Evolutionary conservation across 176 grass and related monocot species (phyloP), one percentile per base, ranked within the genome.

Genomic region (Carex pumila): DNA sequence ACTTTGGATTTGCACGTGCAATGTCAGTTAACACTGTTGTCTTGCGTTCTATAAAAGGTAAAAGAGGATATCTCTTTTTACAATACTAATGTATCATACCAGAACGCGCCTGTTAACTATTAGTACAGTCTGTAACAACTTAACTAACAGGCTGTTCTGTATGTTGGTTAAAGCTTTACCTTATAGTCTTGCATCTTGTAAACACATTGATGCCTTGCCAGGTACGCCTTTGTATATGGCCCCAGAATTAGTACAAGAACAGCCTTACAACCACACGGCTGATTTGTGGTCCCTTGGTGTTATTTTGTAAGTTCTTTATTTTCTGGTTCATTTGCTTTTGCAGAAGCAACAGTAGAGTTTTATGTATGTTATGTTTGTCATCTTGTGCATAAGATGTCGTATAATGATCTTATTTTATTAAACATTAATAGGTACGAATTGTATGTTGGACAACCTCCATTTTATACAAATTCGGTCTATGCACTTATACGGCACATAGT

Each of bases 401-500:
- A 45, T 75, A 15, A 75, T 15, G 11, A 54, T 54, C 3, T 53
- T 14, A 30, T 75, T 53, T 54, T 13, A 50, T 54, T 25, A 57
- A 79, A 52, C 18, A 85, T 85, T 80, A 31, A 11, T 79, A 98
- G 95, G 84, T 98, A 98, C 30, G 95, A 94, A 88, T 71, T 98
- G 79, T 98, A 93, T 91, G 95, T 98, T 84, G 95, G 95, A 39
- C 95, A 98, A 18, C 95, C 95, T 41, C 95, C 95, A 58, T 98
- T 98, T 91, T 98, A 98, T 87, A 98, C 92, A 88, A 98, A 98
- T 84, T 98, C 92, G 34, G 95, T 98, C 13, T 94, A 98, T 87
- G 92, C 92, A 82, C 89, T 98, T 77, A 98, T 98, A 77, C 87
- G 89, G 15, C 95, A 98, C 85, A 94, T 98, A 45, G 95, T 98